Evolutionary conservation across 345 rosid species (phyloP), one percentile per base, ranked within the genome.

Genomic region (Jatropha curcas): DNA sequence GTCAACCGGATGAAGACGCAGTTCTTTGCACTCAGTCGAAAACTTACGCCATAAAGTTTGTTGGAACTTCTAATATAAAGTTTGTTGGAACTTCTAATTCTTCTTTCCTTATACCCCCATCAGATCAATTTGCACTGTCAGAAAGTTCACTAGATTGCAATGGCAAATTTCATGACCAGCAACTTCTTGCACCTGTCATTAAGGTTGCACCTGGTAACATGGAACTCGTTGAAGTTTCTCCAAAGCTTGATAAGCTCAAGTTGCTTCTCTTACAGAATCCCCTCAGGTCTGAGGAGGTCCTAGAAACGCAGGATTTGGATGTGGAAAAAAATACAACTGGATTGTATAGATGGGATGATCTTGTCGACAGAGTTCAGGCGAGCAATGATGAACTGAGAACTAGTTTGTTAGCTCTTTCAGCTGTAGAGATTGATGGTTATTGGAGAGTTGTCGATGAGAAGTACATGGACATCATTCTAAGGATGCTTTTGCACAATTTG

Each of bases 61-160:
- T n/a, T n/a, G n/a, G n/a, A n/a, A n/a, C n/a, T n/a, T n/a, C n/a
- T n/a, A n/a, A n/a, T n/a, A n/a, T n/a, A n/a, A n/a, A n/a, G n/a
- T n/a, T n/a, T n/a, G 98, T 89, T 48, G 94, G 87, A 74, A 89
- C 86, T 62, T 92, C 98, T 10, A 95, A 95, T 76, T 92, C 99
- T 19, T 81, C 83, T 27, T 86, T 85, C 72, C 94, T 95, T 39
- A 75, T 89, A 51, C 98, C 98, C 17, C 95, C 97, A 0, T 81
- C 88, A 4, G 75, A 58, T 69, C 82, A 35, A 68, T 72, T 82
- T 1, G 39, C 69, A 6, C 41, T 53, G 13, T 28, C 24, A 67
- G 72, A 70, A 64, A 66, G 48, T 74, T 70, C 76, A n/a, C 66
- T 74, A 43, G 87, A 65, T 79, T 60, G 53, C 76, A 68, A 72